Evolutionary conservation across 169 alveolate species (phyloP).

Genomic region (Plasmodium vivax): DNA sequence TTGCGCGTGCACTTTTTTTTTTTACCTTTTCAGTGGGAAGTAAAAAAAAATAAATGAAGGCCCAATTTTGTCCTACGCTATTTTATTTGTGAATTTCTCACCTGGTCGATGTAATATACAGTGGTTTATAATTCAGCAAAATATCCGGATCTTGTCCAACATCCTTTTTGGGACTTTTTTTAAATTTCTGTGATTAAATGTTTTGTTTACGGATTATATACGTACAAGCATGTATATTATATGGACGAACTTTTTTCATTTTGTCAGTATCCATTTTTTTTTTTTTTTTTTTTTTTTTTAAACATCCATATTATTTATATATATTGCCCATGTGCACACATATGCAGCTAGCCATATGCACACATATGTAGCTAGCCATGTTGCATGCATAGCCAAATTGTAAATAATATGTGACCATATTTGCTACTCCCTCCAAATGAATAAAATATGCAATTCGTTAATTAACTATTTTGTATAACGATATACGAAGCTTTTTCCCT

Average conservation of each 20-base stretch:
- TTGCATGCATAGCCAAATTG: neutral
- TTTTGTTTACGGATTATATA: neutral
- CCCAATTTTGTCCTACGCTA: neutral
- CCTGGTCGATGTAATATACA: slow-evolving; percentile 40
- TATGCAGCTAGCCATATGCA: neutral
- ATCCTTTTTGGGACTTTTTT: slow-evolving; percentile 5
- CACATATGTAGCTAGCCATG: too few relatives aligned
- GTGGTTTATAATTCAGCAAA: slow-evolving; percentile 24
- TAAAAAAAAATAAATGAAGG: slow-evolving; percentile 27
- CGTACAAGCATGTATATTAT: neutral
- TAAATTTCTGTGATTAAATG: slow-evolving; percentile 35
- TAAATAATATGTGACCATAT: neutral
- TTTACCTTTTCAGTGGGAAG: slow-evolving; percentile 9
- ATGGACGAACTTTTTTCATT: slow-evolving; percentile 2
- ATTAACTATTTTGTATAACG: neutral
- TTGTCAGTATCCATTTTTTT: neutral
- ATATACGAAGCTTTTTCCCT: neutral
- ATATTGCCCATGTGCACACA: neutral
- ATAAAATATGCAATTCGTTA: neutral
- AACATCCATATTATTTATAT: neutral
- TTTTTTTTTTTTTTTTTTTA: neutral
- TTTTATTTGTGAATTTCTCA: neutral
- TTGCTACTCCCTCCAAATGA: neutral
- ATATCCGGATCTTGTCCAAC: neutral
- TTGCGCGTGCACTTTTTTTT: neutral